Evolutionary conservation across 495 filamentous ascomycete species (phyloP).

Genomic region (Chaetomium fimeti): DNA sequence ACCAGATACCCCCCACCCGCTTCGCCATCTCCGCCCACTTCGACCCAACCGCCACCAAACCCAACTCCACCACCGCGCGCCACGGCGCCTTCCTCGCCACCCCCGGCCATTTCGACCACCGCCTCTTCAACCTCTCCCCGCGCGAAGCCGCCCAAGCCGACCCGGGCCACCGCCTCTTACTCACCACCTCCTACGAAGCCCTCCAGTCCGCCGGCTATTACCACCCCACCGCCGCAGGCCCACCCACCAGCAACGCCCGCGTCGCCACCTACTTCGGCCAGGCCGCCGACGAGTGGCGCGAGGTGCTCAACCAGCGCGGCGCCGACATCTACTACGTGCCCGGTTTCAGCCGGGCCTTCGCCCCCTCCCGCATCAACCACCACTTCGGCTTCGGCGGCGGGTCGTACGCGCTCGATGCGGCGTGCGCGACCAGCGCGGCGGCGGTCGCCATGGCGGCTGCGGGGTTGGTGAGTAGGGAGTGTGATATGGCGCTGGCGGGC

Average conservation of each 20-base stretch:
- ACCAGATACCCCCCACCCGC: slow-evolving; percentile 61
- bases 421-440: neutral
- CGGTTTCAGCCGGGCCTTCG: slow-evolving; percentile 2
- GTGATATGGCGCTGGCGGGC: neutral
- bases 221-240: neutral
- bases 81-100: slow-evolving; percentile 82
- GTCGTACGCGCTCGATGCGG: neutral
- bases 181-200: neutral
- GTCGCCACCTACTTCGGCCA: neutral
- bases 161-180: neutral
- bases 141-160: neutral
- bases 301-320: neutral
- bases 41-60: slow-evolving; percentile 67
- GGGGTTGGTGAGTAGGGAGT: neutral
- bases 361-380: neutral
- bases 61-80: slow-evolving; percentile 64
- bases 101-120: slow-evolving; percentile 38
- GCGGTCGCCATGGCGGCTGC: neutral
- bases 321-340: neutral
- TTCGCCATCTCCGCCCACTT: slow-evolving; percentile 67
- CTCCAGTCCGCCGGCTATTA: neutral
- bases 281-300: neutral
- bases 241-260: neutral
- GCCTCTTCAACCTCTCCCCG: slow-evolving; percentile 2
- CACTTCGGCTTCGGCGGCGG: neutral